These are phyloP conservation scores for Didymella arachidicola DNA, from an alignment of 2,329 filamentous ascomycete genomes.

Conservation along the genomic window DNA sequence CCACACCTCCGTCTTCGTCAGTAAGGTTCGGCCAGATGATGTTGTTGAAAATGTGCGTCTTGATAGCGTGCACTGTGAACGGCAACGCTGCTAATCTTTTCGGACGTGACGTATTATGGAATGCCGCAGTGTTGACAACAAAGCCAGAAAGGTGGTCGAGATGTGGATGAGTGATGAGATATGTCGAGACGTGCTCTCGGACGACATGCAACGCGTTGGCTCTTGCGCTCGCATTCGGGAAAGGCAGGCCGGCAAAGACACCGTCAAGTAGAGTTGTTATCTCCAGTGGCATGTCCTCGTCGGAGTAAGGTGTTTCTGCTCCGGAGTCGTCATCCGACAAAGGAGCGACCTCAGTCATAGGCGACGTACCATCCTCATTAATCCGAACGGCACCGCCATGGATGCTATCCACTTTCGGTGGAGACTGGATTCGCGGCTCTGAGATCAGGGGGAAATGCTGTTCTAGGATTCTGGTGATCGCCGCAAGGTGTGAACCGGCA, in stretches of 20 bases:
- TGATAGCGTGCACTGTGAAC: slow-evolving; percentile 89
- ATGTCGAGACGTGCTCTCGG: slow-evolving; percentile 80
- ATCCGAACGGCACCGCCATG: slow-evolving; percentile 26
- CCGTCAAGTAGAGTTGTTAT: slow-evolving; percentile 67
- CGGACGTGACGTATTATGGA: slow-evolving; percentile 76
- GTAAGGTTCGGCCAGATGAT: slow-evolving; percentile 97
- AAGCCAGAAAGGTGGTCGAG: slow-evolving; percentile 92
- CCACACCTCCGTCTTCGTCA: slow-evolving; percentile 93
- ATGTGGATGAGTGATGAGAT: slow-evolving; percentile 96
- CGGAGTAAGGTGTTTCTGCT: slow-evolving; percentile 36
- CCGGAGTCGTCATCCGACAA: slow-evolving; percentile 43
- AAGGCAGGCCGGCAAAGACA: slow-evolving; percentile 79
- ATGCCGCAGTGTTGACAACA: slow-evolving; percentile 89
- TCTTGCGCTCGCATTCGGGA: slow-evolving; percentile 70
- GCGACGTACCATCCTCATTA: slow-evolving; percentile 37
- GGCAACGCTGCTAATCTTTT: slow-evolving; percentile 88
- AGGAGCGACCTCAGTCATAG: slow-evolving; percentile 30
- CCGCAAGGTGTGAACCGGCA: slow-evolving; percentile 86
- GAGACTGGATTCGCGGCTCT: slow-evolving; percentile 22
- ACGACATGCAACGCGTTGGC: slow-evolving; percentile 86
- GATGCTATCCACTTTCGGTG: slow-evolving; percentile 25
- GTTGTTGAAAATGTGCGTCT: slow-evolving; percentile 96
- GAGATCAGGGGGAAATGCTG: slow-evolving; percentile 58
- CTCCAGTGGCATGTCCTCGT: slow-evolving; percentile 47
- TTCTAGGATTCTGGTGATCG: slow-evolving; percentile 82